These are phyloP conservation scores for Giardia muris DNA, from an alignment of 208 protist species.

Conservation along the genomic window DNA sequence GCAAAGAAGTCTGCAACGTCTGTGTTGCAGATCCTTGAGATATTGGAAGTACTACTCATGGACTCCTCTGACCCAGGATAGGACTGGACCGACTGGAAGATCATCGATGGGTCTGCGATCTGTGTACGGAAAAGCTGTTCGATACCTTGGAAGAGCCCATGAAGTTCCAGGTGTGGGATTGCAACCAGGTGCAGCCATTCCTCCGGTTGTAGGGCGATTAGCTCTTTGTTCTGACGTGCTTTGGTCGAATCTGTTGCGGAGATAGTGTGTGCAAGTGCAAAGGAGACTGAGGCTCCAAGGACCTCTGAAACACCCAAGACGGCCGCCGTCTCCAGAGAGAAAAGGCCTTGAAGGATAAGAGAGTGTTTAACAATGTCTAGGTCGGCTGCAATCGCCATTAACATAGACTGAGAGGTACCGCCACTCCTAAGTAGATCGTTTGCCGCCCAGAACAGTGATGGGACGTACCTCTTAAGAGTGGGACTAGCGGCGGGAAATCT, in stretches of 20 bases:
- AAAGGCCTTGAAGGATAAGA: not conserved
- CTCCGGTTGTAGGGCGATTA: too few species aligned
- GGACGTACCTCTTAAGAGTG: not conserved
- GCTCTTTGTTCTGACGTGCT: too few species aligned
- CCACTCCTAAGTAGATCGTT: not conserved
- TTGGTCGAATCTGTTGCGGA: not conserved
- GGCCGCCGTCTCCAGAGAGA: not conserved
- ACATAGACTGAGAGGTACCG: not conserved
- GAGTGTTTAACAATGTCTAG: not conserved
- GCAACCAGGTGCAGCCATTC: too few species aligned
- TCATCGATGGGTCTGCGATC: too few species aligned
- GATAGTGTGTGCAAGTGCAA: not conserved
- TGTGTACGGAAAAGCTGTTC: too few species aligned
- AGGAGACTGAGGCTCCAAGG: not conserved
- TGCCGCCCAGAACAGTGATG: not conserved
- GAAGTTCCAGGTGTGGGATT: too few species aligned
- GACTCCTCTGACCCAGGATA: too few species aligned
- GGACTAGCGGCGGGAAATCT: not conserved
- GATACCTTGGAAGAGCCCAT: too few species aligned
- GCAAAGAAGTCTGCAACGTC: too few species aligned
- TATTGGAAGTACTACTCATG: too few species aligned
- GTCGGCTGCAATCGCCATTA: not conserved
- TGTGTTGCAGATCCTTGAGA: too few species aligned
- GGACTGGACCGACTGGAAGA: too few species aligned
- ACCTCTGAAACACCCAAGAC: not conserved